Evolutionary conservation across 768 basidiomycete species (phyloP).

Genomic region (Hericium rajendrae): DNA sequence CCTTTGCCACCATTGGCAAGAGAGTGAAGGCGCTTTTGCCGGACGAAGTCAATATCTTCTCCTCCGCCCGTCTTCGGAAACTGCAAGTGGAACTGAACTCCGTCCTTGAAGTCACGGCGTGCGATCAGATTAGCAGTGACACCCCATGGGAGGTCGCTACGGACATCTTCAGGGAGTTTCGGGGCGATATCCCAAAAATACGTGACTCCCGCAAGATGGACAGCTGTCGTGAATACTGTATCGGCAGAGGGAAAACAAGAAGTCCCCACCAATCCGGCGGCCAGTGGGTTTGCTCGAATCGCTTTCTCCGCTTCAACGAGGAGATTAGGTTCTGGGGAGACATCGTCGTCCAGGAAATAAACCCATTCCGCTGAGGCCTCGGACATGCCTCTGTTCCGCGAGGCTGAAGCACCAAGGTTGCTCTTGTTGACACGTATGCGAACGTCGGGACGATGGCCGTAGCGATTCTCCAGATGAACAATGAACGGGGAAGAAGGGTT

Average conservation of each 20-base stretch:
- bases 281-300: constrained; percentile 36
- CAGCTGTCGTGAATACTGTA: constrained; percentile 41
- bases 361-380: constrained; percentile 52
- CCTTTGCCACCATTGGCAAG: constrained; percentile 26
- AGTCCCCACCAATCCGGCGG: constrained; percentile 48
- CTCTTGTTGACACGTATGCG: constrained; percentile 40
- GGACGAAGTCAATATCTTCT: constrained; percentile 53
- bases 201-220: constrained; percentile 46
- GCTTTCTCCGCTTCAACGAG: constrained; percentile 35
- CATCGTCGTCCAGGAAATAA: constrained; percentile 53
- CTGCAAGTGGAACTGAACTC: constrained; percentile 32
- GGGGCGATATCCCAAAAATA: constrained; percentile 54
- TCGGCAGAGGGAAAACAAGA: constrained; percentile 38
- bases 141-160: constrained; percentile 37
- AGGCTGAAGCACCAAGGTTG: constrained; percentile 43
- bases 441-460: constrained; percentile 36
- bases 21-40: constrained; percentile 33
- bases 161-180: constrained; percentile 36
- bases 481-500: constrained; percentile 35
- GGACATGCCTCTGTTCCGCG: constrained; percentile 44
- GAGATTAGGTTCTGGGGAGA: constrained; percentile 32
- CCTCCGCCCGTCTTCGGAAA: constrained; percentile 60
- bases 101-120: constrained; percentile 35
- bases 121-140: constrained; percentile 51
- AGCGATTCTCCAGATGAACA: constrained; percentile 28